Percentiles rank a stretch among this genome's conserved stretches.
These are phyloP conservation scores for Quercus tomentella DNA, from an alignment of 331 rosid genomes.

Conservation along the genomic window DNA sequence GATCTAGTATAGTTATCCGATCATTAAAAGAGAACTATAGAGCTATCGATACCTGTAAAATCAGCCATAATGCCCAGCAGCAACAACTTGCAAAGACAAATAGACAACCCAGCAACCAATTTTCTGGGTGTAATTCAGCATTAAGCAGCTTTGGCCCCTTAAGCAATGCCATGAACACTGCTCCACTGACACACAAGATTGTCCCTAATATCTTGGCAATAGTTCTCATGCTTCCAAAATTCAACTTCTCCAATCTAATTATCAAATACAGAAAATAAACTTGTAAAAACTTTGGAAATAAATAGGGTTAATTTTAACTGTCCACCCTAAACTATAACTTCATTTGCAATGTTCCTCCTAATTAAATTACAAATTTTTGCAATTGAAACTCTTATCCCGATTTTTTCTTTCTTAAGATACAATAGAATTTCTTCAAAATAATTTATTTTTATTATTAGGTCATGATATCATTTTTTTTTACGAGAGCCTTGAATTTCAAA, in stretches of 20 bases:
- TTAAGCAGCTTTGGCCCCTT: conserved; percentile 54
- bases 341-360: no score
- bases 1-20: neutral
- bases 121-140: conserved; percentile 9
- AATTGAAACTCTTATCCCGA: no score
- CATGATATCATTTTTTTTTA: no score
- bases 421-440: no score
- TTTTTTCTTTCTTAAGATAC: no score
- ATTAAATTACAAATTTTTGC: no score
- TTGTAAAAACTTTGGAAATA: neutral
- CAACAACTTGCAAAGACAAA: conserved; percentile 32
- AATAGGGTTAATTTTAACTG: neutral
- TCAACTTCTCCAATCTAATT: conserved; percentile 46
- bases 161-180: conserved; percentile 45
- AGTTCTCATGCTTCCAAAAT: conserved; percentile 33
- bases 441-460: no score
- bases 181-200: conserved; percentile 49
- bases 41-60: conserved; percentile 42
- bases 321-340: no score
- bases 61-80: conserved; percentile 48
- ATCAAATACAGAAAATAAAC: neutral
- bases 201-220: conserved; percentile 57
- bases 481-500: no score
- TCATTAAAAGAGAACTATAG: neutral
- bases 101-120: conserved; percentile 50